A percentile compares a stretch with the other conserved stretches of the same genome.
Conservation (phyloP, 1,284 basidiomycete species). For the Ceratobasidium sp. region DNA sequence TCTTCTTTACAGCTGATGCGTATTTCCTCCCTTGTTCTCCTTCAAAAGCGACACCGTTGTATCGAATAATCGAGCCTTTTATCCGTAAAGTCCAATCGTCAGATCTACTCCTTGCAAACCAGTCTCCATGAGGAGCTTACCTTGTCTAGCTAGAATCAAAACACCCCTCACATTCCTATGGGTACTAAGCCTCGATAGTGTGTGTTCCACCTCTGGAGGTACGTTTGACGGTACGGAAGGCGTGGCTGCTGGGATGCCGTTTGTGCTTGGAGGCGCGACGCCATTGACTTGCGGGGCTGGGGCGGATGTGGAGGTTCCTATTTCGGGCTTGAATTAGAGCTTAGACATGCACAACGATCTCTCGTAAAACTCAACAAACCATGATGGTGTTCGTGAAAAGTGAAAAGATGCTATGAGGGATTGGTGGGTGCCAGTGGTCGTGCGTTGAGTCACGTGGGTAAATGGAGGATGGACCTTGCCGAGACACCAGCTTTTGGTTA, state of each 20-base stretch:
- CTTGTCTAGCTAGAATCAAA: conserved; percentile 71
- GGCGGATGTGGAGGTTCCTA: conserved; percentile 23
- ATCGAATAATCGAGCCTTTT: conserved; percentile 74
- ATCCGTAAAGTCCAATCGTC: conserved; percentile 62
- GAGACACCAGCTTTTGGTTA: not conserved
- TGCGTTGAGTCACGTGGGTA: not conserved
- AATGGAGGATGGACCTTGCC: not conserved
- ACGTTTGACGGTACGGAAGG: conserved; percentile 6
- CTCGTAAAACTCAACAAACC: conserved; percentile 1
- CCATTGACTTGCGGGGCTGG: conserved; percentile 18
- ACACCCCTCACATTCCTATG: conserved; percentile 90
- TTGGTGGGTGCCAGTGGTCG: not conserved
- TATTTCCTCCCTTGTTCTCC: conserved; percentile 85
- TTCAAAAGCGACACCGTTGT: conserved; percentile 87
- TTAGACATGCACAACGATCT: conserved; percentile 14
- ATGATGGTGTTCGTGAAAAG: not conserved
- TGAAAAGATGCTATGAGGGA: not conserved
- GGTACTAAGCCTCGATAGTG: conserved; percentile 76
- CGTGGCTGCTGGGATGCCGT: not conserved
- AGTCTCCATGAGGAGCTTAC: not conserved
- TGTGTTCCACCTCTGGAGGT: conserved; percentile 80
- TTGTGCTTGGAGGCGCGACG: not conserved
- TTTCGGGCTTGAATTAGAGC: conserved; percentile 32
- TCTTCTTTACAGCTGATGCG: conserved; percentile 77
- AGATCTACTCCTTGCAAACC: not conserved